Conservation (phyloP, 352 stramenopile species). For the Globisporangium iwayamae region DNA sequence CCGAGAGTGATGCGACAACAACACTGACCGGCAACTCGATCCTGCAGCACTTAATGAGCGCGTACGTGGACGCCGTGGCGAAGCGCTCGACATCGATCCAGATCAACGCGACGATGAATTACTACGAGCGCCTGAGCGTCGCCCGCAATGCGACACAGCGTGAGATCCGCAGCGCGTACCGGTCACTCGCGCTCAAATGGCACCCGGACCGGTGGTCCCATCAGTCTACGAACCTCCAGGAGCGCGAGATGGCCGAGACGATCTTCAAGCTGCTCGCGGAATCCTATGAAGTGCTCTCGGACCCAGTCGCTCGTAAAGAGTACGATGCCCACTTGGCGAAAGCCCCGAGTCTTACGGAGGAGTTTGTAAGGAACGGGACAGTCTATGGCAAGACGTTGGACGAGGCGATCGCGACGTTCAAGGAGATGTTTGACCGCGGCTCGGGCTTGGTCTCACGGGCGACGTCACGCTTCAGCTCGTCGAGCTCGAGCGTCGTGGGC, state of each 20-base stretch:
- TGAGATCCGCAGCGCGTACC: slow-evolving; percentile 77
- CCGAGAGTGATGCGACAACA: slow-evolving; percentile 43
- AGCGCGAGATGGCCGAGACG: slow-evolving; percentile 66
- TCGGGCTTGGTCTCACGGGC: slow-evolving; percentile 55
- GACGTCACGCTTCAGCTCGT: slow-evolving; percentile 57
- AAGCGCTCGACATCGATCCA: slow-evolving; percentile 76
- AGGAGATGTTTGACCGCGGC: slow-evolving; percentile 66
- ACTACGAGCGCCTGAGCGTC: slow-evolving; percentile 79
- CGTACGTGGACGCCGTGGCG: slow-evolving; percentile 69
- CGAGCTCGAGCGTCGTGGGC: slow-evolving; percentile 66
- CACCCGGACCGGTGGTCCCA: slow-evolving; percentile 76
- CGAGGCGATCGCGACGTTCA: slow-evolving; percentile 78
- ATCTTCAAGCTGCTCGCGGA: slow-evolving; percentile 85
- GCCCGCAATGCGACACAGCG: slow-evolving; percentile 53
- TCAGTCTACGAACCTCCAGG: slow-evolving; percentile 28
- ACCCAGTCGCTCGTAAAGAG: slow-evolving; percentile 45
- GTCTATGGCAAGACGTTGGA: slow-evolving; percentile 82
- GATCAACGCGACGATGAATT: slow-evolving; percentile 82
- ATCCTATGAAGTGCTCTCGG: slow-evolving; percentile 78
- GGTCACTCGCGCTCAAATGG: slow-evolving; percentile 78
- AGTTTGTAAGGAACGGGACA: slow-evolving; percentile 76
- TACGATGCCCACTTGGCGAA: slow-evolving; percentile 66
- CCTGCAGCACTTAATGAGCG: slow-evolving; percentile 80
- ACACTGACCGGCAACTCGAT: slow-evolving; percentile 72
- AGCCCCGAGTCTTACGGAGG: slow-evolving; percentile 50